Percentiles rank a stretch among this genome's conserved stretches.
phyloP scores from a whole-genome alignment of 768 basidiomycete genomes.

The Naganishia vishniacii region DNA sequence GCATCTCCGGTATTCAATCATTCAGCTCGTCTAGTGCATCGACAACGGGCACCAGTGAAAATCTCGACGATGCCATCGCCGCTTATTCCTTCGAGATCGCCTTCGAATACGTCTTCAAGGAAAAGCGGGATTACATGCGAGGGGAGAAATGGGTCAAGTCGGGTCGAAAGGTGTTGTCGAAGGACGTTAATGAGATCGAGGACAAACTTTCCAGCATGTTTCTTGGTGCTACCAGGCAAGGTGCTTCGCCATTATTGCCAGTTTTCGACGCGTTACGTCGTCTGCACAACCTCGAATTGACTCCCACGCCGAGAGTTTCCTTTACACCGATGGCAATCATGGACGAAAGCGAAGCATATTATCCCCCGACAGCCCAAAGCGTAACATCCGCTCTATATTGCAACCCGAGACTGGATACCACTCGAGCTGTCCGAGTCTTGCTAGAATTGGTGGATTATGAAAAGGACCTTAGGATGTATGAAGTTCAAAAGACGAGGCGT shows the following conservation, averaged over 20 bases:
- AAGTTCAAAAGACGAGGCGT: conserved; percentile 15
- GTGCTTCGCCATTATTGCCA: conserved; percentile 16
- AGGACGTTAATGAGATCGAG: conserved; percentile 46
- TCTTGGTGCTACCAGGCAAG: background rate
- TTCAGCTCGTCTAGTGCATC: conserved; percentile 21
- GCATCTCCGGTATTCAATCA: conserved; percentile 34
- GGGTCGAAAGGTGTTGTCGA: conserved; percentile 41
- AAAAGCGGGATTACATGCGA: conserved; percentile 46
- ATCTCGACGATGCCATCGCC: conserved; percentile 29
- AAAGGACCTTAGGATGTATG: conserved; percentile 34
- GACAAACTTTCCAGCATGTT: conserved; percentile 23
- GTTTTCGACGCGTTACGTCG: conserved; percentile 26
- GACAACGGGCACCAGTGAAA: background rate
- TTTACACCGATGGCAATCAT: conserved; percentile 19
- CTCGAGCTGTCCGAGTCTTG: conserved; percentile 33
- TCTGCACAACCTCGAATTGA: conserved; percentile 17
- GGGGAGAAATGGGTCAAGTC: conserved; percentile 43
- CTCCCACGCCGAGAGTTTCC: background rate
- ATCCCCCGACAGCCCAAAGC: conserved; percentile 37
- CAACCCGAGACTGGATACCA: conserved; percentile 41
- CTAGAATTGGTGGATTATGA: conserved; percentile 44
- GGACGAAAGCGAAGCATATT: conserved; percentile 22
- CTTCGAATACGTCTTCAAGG: conserved; percentile 42
- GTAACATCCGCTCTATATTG: conserved; percentile 43
- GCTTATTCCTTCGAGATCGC: conserved; percentile 42